Base-by-base conservation (phyloP, 2,329 filamentous ascomycete species). In the Calcarisporium arbuscula region DNA sequence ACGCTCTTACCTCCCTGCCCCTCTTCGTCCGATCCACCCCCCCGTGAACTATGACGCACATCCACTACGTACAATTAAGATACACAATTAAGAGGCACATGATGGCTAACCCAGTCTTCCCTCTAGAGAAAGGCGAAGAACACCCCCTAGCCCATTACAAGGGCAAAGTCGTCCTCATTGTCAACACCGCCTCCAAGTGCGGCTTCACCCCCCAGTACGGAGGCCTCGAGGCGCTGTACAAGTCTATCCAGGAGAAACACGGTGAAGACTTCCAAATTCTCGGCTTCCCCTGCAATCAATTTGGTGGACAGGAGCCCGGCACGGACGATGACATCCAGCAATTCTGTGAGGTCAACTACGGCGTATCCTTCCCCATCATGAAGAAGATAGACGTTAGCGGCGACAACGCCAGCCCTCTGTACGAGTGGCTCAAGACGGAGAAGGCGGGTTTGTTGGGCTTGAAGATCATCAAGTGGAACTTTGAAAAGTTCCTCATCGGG, bases 271-370 rank as follows among this genome's bases (percentile, higher is more conserved):
- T 98, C 59, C 72, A 79, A 53, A 79, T 98, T 65, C 74, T 98
- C 56, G 92, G 89, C 51, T 96, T 98, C 68, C 92, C 92, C 38
- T 96, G 90, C 80, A 98, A 96, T 74, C 92, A 98, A 66, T 98
- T 98, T 64, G 85, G 81, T 54, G 64, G 66, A 48, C 92, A 98
- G 65, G 92, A 96, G 57, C 90, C 90, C 19, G 88, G 86, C 52
- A 72, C 68, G 60, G 74, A 87, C 60, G 84, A 88, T 39, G 78
- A 88, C 36, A 89, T 90, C 61, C 82, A 88, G 65, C 67, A 65
- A 47, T 89, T 88, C 68, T 96, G 89, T 74, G 84, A 87, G 67
- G 41, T 92, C 61, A 96, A 95, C 74, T 95, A 95, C 62, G 58
- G 89, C 60, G 88, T 95, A 47, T 80, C 71, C 32, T 96, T 96